Conservation (phyloP, 371 early-diverging fungal species). For the Capillidium heterosporum region DNA sequence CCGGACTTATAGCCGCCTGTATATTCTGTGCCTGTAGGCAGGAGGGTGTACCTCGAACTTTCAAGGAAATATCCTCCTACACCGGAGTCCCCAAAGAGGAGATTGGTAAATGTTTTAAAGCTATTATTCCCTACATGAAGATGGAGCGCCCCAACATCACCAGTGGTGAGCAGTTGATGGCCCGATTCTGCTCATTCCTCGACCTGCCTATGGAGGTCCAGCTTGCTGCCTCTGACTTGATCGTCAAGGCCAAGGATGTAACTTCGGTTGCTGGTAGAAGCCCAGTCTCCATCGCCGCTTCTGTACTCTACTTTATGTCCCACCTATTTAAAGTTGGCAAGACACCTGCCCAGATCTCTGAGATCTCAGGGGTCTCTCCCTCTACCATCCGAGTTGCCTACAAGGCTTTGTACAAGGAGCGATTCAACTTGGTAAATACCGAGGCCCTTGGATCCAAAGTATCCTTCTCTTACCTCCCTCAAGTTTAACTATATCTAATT, state of each 20-base stretch:
- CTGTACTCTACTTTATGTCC: conserved; percentile 71
- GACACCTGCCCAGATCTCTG: conserved; percentile 56
- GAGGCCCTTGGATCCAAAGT: background rate
- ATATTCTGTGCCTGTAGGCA: conserved; percentile 94
- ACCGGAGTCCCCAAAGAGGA: conserved; percentile 88
- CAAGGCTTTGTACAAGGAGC: conserved; percentile 4
- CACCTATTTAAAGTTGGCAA: conserved; percentile 44
- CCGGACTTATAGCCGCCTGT: conserved; percentile 86
- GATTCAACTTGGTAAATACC: background rate
- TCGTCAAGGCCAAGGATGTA: conserved; percentile 50
- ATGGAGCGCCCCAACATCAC: conserved; percentile 40
- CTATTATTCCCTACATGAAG: conserved; percentile 67
- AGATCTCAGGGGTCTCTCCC: conserved; percentile 75
- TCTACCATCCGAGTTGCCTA: conserved; percentile 78
- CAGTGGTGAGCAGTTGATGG: conserved; percentile 44
- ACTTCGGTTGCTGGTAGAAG: conserved; percentile 76
- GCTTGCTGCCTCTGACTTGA: conserved; percentile 48
- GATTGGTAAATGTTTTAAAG: conserved; percentile 74
- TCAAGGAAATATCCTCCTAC: conserved; percentile 90
- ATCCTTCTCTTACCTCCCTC: conserved; percentile 1
- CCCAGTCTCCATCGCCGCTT: conserved; percentile 82
- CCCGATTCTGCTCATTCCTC: conserved; percentile 80
- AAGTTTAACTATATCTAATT: too few species aligned
- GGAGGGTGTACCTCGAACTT: conserved; percentile 85
- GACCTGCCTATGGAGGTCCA: conserved; percentile 50